Conservation (phyloP, 179 eudicot species). For the Beta corolliflora region DNA sequence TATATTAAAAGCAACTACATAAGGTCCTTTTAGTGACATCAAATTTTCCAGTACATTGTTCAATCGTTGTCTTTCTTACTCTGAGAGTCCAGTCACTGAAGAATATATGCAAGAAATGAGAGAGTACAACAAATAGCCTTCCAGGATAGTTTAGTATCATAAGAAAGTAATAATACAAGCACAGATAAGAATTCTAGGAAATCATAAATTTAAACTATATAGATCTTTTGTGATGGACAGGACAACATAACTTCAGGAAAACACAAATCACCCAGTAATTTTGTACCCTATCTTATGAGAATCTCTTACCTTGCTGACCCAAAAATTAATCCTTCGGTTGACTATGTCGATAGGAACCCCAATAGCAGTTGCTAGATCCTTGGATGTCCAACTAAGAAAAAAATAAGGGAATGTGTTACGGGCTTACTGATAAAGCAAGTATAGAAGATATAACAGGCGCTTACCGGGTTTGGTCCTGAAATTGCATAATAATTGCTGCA, state of each 20-base stretch:
- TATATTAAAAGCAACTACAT: neutral
- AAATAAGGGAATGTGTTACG: slow-evolving; percentile 2
- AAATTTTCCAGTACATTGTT: neutral
- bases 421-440: neutral
- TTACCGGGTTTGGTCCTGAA: slow-evolving; percentile 86
- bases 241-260: neutral
- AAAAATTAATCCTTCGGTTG: slow-evolving; percentile 77
- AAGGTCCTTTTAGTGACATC: neutral
- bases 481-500: slow-evolving; percentile 85
- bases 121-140: neutral
- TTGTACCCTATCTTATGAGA: neutral
- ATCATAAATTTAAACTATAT: neutral
- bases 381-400: slow-evolving; percentile 80
- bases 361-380: slow-evolving; percentile 82
- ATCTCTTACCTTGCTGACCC: slow-evolving; percentile 88
- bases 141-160: neutral
- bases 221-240: slow-evolving; percentile 3
- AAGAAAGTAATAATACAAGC: neutral
- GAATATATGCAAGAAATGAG: neutral
- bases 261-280: neutral
- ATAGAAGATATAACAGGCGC: slow-evolving; percentile 5
- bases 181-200: neutral
- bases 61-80: neutral
- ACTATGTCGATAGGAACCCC: slow-evolving; percentile 85
- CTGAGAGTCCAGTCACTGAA: neutral